These are phyloP conservation scores for Lactarius tabidus DNA, from an alignment of 768 basidiomycete genomes.

Conservation along the genomic window DNA sequence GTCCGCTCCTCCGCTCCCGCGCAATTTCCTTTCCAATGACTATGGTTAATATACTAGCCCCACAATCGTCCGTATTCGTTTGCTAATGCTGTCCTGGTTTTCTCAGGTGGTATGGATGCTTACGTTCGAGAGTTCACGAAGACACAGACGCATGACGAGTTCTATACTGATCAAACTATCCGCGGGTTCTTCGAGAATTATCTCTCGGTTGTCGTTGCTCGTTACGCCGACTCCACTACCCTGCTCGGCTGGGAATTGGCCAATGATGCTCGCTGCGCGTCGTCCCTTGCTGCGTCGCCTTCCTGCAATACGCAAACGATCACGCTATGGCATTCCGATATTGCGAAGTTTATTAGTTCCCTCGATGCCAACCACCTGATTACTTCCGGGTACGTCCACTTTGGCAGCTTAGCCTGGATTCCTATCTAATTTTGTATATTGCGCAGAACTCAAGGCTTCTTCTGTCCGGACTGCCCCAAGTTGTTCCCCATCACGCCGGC, in stretches of 20 bases:
- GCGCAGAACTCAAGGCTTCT: constrained; percentile 32
- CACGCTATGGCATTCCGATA: constrained; percentile 33
- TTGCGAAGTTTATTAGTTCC: constrained; percentile 25
- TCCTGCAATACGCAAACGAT: constrained; percentile 32
- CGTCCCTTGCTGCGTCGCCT: constrained; percentile 16
- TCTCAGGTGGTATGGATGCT: constrained; percentile 38
- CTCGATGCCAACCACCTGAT: constrained; percentile 39
- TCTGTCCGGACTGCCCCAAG: constrained; percentile 35
- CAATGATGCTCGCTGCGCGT: constrained; percentile 26
- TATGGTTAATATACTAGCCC: constrained; percentile 28
- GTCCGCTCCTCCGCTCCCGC: constrained; percentile 24
- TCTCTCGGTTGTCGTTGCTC: constrained; percentile 17
- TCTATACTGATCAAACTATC: constrained; percentile 37
- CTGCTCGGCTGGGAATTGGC: constrained; percentile 26
- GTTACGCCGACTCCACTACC: constrained; percentile 12
- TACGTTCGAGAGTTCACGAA: constrained; percentile 34
- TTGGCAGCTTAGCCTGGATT: not conserved
- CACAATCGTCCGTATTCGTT: not conserved
- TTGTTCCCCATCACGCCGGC: constrained; percentile 23
- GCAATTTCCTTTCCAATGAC: constrained; percentile 32
- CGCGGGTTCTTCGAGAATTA: constrained; percentile 18
- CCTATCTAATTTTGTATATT: not conserved
- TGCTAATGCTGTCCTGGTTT: not conserved
- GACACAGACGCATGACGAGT: constrained; percentile 35
- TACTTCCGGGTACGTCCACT: constrained; percentile 31